Percentiles rank a stretch among this genome's conserved stretches.
Conservation (phyloP, 768 basidiomycete genomes). For the Xanthoconium stramineum region DNA sequence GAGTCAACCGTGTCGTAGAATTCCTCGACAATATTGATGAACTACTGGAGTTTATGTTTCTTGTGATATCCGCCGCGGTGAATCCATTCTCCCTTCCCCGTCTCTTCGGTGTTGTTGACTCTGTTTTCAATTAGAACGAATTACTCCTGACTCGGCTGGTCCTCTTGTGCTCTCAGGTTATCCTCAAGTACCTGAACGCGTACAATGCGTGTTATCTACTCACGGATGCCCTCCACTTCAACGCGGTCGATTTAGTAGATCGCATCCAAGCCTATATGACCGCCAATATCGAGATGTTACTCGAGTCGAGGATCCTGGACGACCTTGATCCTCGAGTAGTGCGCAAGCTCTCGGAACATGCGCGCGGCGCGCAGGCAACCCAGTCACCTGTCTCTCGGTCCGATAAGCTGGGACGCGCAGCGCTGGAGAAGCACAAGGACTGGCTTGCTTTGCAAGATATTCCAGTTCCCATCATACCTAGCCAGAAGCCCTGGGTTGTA, state of each 20-base stretch:
- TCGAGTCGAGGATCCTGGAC: slow-evolving; percentile 79
- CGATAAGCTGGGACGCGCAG: slow-evolving; percentile 44
- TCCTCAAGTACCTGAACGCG: slow-evolving; percentile 64
- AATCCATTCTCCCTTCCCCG: slow-evolving; percentile 19
- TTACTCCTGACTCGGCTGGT: slow-evolving; percentile 83
- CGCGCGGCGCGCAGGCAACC: slow-evolving; percentile 54
- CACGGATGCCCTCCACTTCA: slow-evolving; percentile 75
- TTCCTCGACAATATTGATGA: slow-evolving; percentile 66
- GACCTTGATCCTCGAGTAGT: slow-evolving; percentile 65
- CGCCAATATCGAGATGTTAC: slow-evolving; percentile 80
- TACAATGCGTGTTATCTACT: slow-evolving; percentile 80
- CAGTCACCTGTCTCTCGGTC: slow-evolving; percentile 69
- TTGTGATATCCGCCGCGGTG: slow-evolving; percentile 82
- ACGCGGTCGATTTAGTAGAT: slow-evolving; percentile 63
- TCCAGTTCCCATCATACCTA: slow-evolving; percentile 50
- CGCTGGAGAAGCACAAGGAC: slow-evolving; percentile 58
- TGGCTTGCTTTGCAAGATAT: slow-evolving; percentile 75
- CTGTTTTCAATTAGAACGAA: slow-evolving; percentile 60
- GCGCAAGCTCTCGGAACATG: slow-evolving; percentile 59
- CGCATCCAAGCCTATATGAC: slow-evolving; percentile 77
- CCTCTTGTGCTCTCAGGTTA: slow-evolving; percentile 73
- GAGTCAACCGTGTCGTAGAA: slow-evolving; percentile 39
- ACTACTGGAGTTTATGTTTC: slow-evolving; percentile 81
- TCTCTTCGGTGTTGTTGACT: background rate
- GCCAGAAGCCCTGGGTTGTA: slow-evolving; percentile 16